A percentile compares a stretch with the other conserved stretches of the same genome.
Evolutionary conservation across 2,329 filamentous ascomycete species (phyloP).

Genomic region (Aureobasidium sp.): DNA sequence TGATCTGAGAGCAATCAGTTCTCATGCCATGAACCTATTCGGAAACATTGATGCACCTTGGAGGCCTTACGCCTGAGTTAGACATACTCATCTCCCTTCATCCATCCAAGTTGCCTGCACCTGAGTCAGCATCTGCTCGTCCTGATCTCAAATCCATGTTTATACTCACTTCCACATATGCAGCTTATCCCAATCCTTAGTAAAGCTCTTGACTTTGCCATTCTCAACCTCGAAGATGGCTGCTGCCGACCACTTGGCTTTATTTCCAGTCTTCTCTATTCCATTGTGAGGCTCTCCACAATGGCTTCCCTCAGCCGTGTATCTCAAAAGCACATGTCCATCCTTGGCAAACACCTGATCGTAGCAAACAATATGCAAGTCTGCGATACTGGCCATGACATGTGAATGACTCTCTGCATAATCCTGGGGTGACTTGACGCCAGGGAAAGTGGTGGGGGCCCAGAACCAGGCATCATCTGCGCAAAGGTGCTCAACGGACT

Average conservation of each 20-base stretch:
- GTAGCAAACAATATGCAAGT: slow-evolving; percentile 32
- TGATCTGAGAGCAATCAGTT: neutral
- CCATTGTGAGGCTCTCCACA: slow-evolving; percentile 31
- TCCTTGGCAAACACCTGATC: slow-evolving; percentile 32
- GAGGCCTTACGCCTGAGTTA: neutral
- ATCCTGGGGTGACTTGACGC: slow-evolving; percentile 31
- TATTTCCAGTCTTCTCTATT: slow-evolving; percentile 28
- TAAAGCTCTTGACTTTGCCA: slow-evolving; percentile 32
- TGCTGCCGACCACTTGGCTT: slow-evolving; percentile 32
- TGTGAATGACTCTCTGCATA: slow-evolving; percentile 33
- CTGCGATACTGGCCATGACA: slow-evolving; percentile 30
- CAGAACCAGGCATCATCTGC: slow-evolving; percentile 28
- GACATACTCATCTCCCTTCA: slow-evolving; percentile 16
- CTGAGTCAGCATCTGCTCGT: neutral
- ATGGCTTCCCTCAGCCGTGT: slow-evolving; percentile 33
- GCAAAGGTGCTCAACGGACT: slow-evolving; percentile 31
- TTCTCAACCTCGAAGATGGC: slow-evolving; percentile 34
- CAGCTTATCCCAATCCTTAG: slow-evolving; percentile 32
- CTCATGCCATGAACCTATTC: neutral
- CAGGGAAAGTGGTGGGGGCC: slow-evolving; percentile 33
- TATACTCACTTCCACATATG: slow-evolving; percentile 14
- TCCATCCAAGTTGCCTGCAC: slow-evolving; percentile 15
- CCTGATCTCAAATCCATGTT: neutral
- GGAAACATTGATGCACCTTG: neutral
- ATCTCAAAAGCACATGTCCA: slow-evolving; percentile 30